Evolutionary conservation across 1,284 basidiomycete genomes (phyloP), one percentile per base, ranked within the genome.

Genomic region (Earliella scabrosa): DNA sequence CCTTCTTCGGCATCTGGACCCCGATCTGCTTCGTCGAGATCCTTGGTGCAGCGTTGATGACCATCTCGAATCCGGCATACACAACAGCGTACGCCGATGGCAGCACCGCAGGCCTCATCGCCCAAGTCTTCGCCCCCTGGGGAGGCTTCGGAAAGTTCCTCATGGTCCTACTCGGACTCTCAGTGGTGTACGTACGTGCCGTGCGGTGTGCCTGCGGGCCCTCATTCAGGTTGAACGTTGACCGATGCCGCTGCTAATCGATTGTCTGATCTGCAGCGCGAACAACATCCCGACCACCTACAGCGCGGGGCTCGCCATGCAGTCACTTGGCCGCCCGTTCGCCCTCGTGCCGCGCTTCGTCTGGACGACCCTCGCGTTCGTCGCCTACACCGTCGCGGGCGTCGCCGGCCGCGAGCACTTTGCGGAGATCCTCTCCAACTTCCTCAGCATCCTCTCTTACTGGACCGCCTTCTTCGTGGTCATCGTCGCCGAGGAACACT

Each of bases 231-330:
- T n/a, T n/a, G n/a, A n/a, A n/a, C n/a, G n/a, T n/a, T n/a, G n/a
- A n/a, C n/a, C n/a, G n/a, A n/a, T n/a, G n/a, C n/a, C n/a, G n/a
- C n/a, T n/a, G n/a, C n/a, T n/a, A n/a, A n/a, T n/a, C n/a, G n/a
- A n/a, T n/a, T n/a, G n/a, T n/a, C n/a, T n/a, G n/a, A 11, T 10
- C 16, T 18, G n/a, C 58, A 81, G 84, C 38, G 79, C 81, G 13
- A 85, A 83, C 68, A 82, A 84, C 61, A 82, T 83, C 55, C 79
- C 82, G 24, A 85, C 82, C 66, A 85, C 82, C 11, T 85, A 86
- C 63, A 82, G 82, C 4, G 75, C 80, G 1, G 81, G 78, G 2
- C 74, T 86, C 29, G 81, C 80, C n/a, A 77, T 82, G 53, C 84
- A 87, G 63, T 73, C 80, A 0, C 75, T 86, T 13, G 77, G 80